A percentile compares a stretch with the other conserved stretches of the same genome.
Conservation (phyloP, 139 green algal genomes). For the Haematococcus sp. region DNA sequence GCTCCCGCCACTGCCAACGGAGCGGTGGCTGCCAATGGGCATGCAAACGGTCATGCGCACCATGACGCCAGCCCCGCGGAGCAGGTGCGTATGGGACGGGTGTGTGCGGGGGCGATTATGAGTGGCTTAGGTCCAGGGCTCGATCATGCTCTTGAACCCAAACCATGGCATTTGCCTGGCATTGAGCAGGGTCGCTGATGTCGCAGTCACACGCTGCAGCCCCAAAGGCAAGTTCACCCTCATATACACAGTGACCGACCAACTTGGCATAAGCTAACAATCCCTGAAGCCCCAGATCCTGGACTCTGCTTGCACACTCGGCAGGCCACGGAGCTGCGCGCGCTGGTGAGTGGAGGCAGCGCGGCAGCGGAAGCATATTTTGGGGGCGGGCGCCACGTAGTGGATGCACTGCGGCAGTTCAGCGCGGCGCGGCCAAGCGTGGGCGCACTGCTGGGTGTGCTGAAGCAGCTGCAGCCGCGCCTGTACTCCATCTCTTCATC, state of each 20-base stretch:
- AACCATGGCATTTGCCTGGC: too few species aligned
- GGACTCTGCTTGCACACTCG: too few species aligned
- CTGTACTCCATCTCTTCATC: conserved; percentile 88
- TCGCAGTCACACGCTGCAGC: too few species aligned
- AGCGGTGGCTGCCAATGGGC: background rate
- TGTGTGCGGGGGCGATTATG: too few species aligned
- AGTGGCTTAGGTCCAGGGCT: too few species aligned
- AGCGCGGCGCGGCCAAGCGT: background rate
- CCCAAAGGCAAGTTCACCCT: too few species aligned
- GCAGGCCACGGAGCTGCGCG: conserved; percentile 16
- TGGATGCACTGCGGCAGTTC: conserved; percentile 73
- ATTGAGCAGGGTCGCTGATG: too few species aligned
- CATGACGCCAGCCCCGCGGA: background rate
- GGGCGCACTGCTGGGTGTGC: conserved; percentile 35
- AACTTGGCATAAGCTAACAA: too few species aligned
- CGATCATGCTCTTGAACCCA: too few species aligned
- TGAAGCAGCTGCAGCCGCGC: conserved; percentile 80
- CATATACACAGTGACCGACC: too few species aligned
- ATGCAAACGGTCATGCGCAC: background rate
- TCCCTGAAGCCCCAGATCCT: too few species aligned
- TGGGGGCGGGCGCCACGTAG: conserved; percentile 53
- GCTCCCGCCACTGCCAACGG: conserved; percentile 8
- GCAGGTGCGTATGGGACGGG: too few species aligned
- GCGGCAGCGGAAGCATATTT: conserved; percentile 53
- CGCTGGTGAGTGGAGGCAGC: conserved; percentile 27